Evolutionary conservation across 768 basidiomycete species (phyloP).

Genomic region (Suillus paluster): DNA sequence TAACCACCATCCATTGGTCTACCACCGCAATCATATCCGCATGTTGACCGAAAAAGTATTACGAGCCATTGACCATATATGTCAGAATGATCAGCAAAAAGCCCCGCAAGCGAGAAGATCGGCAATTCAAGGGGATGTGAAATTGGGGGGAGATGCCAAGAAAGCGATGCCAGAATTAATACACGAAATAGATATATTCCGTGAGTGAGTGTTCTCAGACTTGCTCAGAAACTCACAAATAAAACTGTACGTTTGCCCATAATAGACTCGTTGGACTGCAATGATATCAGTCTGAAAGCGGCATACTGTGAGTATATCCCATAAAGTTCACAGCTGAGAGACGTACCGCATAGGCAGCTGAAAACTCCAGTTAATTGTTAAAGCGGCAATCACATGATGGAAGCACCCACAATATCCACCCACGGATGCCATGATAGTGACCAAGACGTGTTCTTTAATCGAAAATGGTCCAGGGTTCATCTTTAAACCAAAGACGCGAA

Average conservation of each 20-base stretch:
- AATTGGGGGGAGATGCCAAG: not conserved
- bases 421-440: constrained; percentile 71
- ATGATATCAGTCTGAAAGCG: constrained; percentile 61
- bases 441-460: constrained; percentile 73
- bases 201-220: constrained; percentile 15
- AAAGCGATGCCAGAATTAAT: not conserved
- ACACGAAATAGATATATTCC: constrained; percentile 6
- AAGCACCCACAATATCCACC: constrained; percentile 31
- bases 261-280: constrained; percentile 74
- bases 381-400: not conserved
- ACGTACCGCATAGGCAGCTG: constrained; percentile 52
- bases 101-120: not conserved
- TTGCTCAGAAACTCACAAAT: constrained; percentile 35
- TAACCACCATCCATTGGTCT: constrained; percentile 66
- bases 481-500: constrained; percentile 58
- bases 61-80: not conserved
- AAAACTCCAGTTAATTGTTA: constrained; percentile 12
- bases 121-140: not conserved
- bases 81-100: not conserved
- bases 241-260: constrained; percentile 61
- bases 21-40: not conserved
- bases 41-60: too few relatives aligned
- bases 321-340: not conserved
- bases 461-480: constrained; percentile 78
- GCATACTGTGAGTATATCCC: constrained; percentile 5